Conservation (phyloP, 2,329 filamentous ascomycete genomes). For the Trematosphaeria pertusa region DNA sequence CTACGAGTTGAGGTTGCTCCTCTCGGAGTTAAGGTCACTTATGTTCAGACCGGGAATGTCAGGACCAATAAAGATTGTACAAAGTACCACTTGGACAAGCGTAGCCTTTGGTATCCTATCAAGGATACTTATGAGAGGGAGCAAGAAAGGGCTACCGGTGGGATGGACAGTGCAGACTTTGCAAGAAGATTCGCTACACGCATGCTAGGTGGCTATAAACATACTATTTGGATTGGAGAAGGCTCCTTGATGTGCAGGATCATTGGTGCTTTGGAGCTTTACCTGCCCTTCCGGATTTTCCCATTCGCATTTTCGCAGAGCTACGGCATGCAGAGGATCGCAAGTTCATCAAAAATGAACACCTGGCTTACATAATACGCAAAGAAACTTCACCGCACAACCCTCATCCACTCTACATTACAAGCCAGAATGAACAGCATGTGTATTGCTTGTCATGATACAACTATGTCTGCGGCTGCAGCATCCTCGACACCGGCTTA, state of each 20-base stretch:
- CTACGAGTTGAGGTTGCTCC: slow-evolving; percentile 61
- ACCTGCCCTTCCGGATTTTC: slow-evolving; percentile 4
- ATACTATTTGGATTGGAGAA: slow-evolving; percentile 7
- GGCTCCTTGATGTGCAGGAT: slow-evolving; percentile 5
- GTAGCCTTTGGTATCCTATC: slow-evolving; percentile 6
- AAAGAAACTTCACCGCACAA: too few relatives aligned
- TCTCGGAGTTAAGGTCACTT: slow-evolving; percentile 50
- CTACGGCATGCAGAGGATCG: neutral
- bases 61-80: slow-evolving; percentile 59
- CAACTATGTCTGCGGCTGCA: too few relatives aligned
- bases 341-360: too few relatives aligned
- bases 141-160: slow-evolving; percentile 2
- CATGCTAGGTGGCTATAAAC: neutral
- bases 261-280: slow-evolving; percentile 3
- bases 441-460: too few relatives aligned
- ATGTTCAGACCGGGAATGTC: slow-evolving; percentile 63
- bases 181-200: neutral
- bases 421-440: too few relatives aligned
- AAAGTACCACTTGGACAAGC: slow-evolving; percentile 47
- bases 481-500: too few relatives aligned
- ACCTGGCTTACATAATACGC: too few relatives aligned
- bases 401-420: too few relatives aligned
- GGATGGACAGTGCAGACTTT: slow-evolving; percentile 1
- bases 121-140: slow-evolving; percentile 3
- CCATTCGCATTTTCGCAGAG: slow-evolving; percentile 1